phyloP scores from a whole-genome alignment of 2,329 filamentous ascomycete genomes.

The Colletotrichum sp. region DNA sequence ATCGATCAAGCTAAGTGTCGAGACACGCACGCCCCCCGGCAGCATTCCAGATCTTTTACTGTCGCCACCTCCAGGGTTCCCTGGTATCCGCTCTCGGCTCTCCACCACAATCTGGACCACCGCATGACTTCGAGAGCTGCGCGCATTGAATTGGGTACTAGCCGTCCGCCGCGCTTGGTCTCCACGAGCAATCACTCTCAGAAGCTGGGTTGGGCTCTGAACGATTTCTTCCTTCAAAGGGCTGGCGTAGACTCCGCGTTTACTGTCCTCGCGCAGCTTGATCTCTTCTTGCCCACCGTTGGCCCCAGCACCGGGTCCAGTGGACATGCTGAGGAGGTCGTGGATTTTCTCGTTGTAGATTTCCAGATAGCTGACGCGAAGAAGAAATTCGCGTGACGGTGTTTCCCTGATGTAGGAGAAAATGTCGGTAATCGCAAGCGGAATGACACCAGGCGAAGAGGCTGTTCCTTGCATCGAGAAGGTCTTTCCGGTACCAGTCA shows the following conservation, averaged over 20 bases:
- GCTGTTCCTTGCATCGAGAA: constrained; percentile 99
- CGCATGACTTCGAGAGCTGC: constrained; percentile 96
- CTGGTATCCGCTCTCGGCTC: constrained; percentile 83
- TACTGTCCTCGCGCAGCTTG: constrained; percentile 94
- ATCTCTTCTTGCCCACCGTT: constrained; percentile 82
- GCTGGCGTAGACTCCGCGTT: constrained; percentile 93
- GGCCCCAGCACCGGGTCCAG: constrained; percentile 58
- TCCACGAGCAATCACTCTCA: constrained; percentile 92
- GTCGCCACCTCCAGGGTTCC: constrained; percentile 49
- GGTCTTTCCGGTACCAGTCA: constrained; percentile 98
- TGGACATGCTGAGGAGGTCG: constrained; percentile 82
- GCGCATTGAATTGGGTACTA: constrained; percentile 95
- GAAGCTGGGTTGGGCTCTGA: constrained; percentile 92
- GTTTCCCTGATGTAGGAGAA: constrained; percentile 99
- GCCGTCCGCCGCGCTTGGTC: constrained; percentile 89
- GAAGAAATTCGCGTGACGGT: constrained; percentile 88
- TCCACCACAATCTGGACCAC: constrained; percentile 99
- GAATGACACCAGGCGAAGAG: constrained; percentile 93
- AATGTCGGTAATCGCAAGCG: constrained; percentile 96
- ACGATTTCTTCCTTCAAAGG: constrained; percentile 98
- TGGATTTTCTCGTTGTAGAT: constrained; percentile 99
- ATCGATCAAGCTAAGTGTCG: constrained; percentile 94
- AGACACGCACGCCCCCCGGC: constrained; percentile 92
- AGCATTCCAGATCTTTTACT: constrained; percentile 72
- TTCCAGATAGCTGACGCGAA: constrained; percentile 96